These are phyloP conservation scores for Alternaria incomplexa DNA, from an alignment of 2,329 filamentous ascomycete genomes.

Conservation along the genomic window DNA sequence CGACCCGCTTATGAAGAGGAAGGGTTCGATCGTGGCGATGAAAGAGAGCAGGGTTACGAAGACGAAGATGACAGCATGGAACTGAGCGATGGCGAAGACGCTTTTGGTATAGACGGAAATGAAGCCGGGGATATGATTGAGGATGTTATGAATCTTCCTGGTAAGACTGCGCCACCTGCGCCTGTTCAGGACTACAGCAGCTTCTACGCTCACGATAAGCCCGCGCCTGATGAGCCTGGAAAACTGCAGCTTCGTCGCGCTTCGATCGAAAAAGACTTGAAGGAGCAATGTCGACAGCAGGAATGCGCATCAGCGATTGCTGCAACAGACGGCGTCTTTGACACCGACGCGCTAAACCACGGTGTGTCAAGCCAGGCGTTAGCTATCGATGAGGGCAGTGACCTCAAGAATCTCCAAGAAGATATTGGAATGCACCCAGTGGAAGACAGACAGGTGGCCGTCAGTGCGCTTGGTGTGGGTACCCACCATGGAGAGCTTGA, in stretches of 20 bases:
- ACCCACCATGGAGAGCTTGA: too few relatives aligned
- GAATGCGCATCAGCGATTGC: background rate
- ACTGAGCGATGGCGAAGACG: slow-evolving; percentile 10
- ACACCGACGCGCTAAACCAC: background rate
- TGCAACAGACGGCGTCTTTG: background rate
- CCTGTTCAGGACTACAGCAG: background rate
- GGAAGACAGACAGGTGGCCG: background rate
- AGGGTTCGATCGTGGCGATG: slow-evolving; percentile 1
- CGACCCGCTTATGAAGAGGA: background rate
- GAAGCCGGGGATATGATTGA: slow-evolving; percentile 5
- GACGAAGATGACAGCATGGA: slow-evolving; percentile 28
- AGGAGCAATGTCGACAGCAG: background rate
- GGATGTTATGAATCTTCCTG: slow-evolving; percentile 13
- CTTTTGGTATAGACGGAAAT: background rate
- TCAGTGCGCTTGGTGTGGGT: background rate
- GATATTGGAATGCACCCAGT: background rate
- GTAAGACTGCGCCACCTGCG: background rate
- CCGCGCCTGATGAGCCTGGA: background rate
- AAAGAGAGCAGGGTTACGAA: slow-evolving; percentile 18
- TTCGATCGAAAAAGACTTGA: background rate
- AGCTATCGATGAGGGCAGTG: background rate
- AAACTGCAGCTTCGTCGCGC: background rate
- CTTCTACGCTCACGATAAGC: background rate
- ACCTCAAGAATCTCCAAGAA: background rate
- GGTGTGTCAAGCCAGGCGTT: background rate